These are phyloP conservation scores for Cudoniella acicularis DNA, from an alignment of 495 filamentous ascomycete genomes.

Conservation along the genomic window DNA sequence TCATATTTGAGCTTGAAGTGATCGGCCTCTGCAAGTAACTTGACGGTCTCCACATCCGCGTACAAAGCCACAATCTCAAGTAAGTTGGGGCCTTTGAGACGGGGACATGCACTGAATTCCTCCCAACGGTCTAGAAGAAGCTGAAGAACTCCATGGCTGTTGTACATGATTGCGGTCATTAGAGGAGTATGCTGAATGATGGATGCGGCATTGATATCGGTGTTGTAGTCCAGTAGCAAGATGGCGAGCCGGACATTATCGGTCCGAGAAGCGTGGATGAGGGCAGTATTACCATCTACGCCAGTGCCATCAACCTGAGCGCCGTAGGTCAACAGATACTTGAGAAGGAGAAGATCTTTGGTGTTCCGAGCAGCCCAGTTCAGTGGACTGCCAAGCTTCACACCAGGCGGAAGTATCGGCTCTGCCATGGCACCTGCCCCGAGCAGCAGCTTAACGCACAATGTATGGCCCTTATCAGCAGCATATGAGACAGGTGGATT, in stretches of 20 bases:
- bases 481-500: constrained; percentile 22
- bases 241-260: constrained; percentile 33
- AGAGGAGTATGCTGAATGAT: constrained; percentile 20
- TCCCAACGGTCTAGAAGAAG: constrained; percentile 29
- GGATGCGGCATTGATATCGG: constrained; percentile 35
- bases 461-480: constrained; percentile 16
- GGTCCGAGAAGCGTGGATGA: constrained; percentile 35
- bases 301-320: constrained; percentile 27
- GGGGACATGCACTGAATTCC: constrained; percentile 30
- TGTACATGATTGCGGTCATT: constrained; percentile 22
- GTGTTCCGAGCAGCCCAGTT: constrained; percentile 26
- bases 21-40: constrained; percentile 22
- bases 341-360: constrained; percentile 19
- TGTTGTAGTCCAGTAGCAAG: constrained; percentile 37
- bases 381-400: constrained; percentile 27
- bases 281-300: constrained; percentile 31
- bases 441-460: constrained; percentile 30
- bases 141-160: constrained; percentile 27
- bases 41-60: constrained; percentile 23
- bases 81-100: constrained; percentile 31
- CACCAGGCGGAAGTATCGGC: constrained; percentile 13
- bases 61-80: constrained; percentile 24
- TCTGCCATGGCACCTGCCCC: constrained; percentile 30
- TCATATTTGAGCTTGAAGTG: constrained; percentile 25
- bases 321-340: constrained; percentile 30